A percentile compares a stretch with the other conserved stretches of the same genome.
Conservation (phyloP, 2,329 filamentous ascomycete species). For the Dactylellina cionopaga region DNA sequence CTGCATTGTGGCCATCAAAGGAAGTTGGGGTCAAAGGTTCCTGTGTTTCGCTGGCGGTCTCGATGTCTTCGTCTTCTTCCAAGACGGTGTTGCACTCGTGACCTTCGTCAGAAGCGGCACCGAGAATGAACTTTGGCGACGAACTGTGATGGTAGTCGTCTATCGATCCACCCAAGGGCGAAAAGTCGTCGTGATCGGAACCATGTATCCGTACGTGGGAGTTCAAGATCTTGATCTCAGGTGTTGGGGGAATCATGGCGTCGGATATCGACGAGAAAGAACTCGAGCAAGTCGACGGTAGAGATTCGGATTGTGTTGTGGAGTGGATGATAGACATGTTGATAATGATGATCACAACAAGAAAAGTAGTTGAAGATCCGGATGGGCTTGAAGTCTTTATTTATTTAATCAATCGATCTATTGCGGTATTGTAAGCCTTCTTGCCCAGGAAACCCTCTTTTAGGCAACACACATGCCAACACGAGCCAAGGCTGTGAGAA, state of each 20-base stretch:
- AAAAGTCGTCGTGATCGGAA: slow-evolving; percentile 44
- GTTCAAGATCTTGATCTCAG: slow-evolving; percentile 49
- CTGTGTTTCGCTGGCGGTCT: slow-evolving; percentile 70
- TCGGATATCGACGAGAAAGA: slow-evolving; percentile 51
- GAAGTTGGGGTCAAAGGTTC: slow-evolving; percentile 73
- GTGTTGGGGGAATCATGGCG: slow-evolving; percentile 48
- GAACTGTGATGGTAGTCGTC: slow-evolving; percentile 36
- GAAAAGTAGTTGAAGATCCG: not conserved
- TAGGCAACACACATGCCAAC: slow-evolving; percentile 50
- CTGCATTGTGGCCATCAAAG: slow-evolving; percentile 66
- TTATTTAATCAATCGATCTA: no score
- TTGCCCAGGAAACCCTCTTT: not conserved
- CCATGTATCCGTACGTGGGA: slow-evolving; percentile 42
- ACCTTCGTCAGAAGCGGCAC: slow-evolving; percentile 49
- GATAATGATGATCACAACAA: slow-evolving; percentile 10
- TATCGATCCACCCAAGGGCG: slow-evolving; percentile 32
- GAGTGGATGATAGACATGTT: slow-evolving; percentile 45
- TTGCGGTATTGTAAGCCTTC: slow-evolving; percentile 12
- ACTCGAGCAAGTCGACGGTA: slow-evolving; percentile 50
- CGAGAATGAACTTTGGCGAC: slow-evolving; percentile 48
- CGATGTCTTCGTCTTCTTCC: slow-evolving; percentile 65
- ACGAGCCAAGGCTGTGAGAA: slow-evolving; percentile 47
- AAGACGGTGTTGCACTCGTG: slow-evolving; percentile 57
- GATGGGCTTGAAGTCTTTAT: no score
- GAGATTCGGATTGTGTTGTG: slow-evolving; percentile 23